Percentiles rank a stretch among this genome's conserved stretches.
phyloP scores from a whole-genome alignment of 2,329 filamentous ascomycete species.

The Botrytis porri region DNA sequence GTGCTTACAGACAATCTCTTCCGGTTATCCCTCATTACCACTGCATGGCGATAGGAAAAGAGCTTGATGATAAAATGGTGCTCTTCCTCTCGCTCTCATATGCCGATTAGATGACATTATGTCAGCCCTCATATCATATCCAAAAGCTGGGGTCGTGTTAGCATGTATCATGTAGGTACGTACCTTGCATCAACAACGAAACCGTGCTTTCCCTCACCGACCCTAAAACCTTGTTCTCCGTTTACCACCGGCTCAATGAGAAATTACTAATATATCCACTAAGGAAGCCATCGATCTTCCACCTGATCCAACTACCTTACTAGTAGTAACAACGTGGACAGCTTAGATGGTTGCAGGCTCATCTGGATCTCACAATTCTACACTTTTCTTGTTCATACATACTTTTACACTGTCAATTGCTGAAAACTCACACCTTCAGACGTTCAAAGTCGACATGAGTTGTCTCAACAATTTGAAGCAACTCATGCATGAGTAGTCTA shows the following conservation, averaged over 20 bases:
- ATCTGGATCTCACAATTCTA: not conserved
- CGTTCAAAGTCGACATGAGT: not conserved
- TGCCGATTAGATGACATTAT: not conserved
- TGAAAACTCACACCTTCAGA: not conserved
- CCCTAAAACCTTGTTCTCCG: not conserved
- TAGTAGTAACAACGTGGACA: not conserved
- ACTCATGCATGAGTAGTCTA: no score
- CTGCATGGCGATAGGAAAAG: not conserved
- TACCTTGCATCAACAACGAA: not conserved
- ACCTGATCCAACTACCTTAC: not conserved
- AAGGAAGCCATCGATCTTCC: not conserved
- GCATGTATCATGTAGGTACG: not conserved
- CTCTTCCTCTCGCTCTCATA: not conserved
- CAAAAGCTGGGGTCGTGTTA: not conserved
- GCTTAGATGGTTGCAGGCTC: not conserved
- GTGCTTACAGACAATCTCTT: not conserved
- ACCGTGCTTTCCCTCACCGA: not conserved
- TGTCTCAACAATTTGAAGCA: not conserved
- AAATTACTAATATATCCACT: not conserved
- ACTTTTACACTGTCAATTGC: not conserved
- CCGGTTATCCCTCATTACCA: no score
- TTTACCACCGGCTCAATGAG: not conserved
- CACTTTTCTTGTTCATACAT: not conserved
- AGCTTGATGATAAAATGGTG: not conserved
- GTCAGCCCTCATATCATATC: no score